Conservation (phyloP, 2,329 filamentous ascomycete genomes). For the Fusarium solani-melongenae region DNA sequence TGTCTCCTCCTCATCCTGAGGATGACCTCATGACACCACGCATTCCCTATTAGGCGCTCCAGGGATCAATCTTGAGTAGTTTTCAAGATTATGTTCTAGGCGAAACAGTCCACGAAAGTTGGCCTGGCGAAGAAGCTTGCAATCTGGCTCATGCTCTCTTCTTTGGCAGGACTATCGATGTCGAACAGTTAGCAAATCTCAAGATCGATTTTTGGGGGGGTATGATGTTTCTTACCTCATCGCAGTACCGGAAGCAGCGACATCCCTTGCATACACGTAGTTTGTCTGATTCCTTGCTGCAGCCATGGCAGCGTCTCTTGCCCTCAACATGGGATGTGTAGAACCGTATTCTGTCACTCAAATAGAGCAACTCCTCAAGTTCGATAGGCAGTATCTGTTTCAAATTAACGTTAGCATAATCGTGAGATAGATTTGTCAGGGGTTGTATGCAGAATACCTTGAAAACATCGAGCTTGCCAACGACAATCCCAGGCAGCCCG, state of each 20-base stretch:
- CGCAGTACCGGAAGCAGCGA: conserved; percentile 22
- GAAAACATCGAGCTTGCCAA: neutral
- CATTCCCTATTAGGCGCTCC: neutral
- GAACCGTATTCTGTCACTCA: conserved; percentile 20
- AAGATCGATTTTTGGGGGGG: no score
- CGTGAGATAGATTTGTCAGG: neutral
- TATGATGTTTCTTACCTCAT: conserved; percentile 1
- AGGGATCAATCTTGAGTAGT: neutral
- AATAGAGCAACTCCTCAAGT: conserved; percentile 2
- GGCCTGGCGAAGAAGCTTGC: conserved; percentile 14
- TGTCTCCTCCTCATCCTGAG: neutral
- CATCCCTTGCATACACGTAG: conserved; percentile 21
- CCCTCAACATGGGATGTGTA: neutral
- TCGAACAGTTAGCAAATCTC: neutral
- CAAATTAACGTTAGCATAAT: neutral
- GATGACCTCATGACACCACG: neutral
- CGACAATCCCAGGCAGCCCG: neutral
- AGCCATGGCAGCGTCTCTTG: conserved; percentile 26
- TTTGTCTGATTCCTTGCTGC: neutral
- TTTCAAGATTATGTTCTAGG: conserved; percentile 1
- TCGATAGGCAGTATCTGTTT: neutral
- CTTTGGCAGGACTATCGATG: conserved; percentile 24
- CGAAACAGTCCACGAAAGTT: conserved; percentile 16
- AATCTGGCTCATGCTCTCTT: neutral
- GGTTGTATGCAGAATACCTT: neutral